Percentiles rank a stretch among this genome's conserved stretches.
Evolutionary conservation across 345 rosid genomes (phyloP).

Genomic region (Ceriops tagal): DNA sequence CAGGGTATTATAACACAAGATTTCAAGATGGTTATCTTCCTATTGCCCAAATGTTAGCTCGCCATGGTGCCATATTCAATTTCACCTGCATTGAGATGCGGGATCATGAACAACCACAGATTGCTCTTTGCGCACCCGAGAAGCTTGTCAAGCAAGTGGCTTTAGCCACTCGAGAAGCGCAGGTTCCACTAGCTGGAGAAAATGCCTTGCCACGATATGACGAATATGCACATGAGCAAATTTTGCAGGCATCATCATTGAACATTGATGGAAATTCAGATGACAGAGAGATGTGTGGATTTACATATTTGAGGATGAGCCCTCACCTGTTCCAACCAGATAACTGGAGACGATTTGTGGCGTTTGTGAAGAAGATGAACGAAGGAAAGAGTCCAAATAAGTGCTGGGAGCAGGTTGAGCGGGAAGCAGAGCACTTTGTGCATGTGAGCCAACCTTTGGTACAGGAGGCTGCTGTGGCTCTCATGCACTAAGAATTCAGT

Average conservation of each 20-base stretch:
- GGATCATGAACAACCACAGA: conserved; percentile 95
- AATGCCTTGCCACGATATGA: conserved; percentile 87
- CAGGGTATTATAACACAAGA: conserved; percentile 94
- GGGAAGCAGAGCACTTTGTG: conserved; percentile 88
- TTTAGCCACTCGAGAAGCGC: conserved; percentile 59
- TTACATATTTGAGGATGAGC: conserved; percentile 92
- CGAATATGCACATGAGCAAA: conserved; percentile 69
- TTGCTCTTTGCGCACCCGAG: conserved; percentile 91
- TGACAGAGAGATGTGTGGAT: conserved; percentile 82
- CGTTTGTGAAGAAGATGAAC: conserved; percentile 88
- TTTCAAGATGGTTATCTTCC: conserved; percentile 87
- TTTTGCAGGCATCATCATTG: conserved; percentile 59
- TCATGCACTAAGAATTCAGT: conserved; percentile 39
- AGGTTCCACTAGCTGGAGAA: conserved; percentile 84
- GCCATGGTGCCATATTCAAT: conserved; percentile 82
- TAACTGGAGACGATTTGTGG: conserved; percentile 86
- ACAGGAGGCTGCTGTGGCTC: conserved; percentile 73
- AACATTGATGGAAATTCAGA: conserved; percentile 36
- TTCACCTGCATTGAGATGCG: conserved; percentile 98
- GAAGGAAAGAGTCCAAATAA: conserved; percentile 53
- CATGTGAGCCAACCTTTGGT: conserved; percentile 66
- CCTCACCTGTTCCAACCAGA: conserved; percentile 66
- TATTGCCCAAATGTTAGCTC: conserved; percentile 83
- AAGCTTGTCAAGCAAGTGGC: conserved; percentile 90
- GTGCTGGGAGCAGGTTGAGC: conserved; percentile 84